A percentile compares a stretch with the other conserved stretches of the same genome.
These are phyloP conservation scores for Caryopteris hybrid DNA, from an alignment of 305 asterid species.

Conservation along the genomic window DNA sequence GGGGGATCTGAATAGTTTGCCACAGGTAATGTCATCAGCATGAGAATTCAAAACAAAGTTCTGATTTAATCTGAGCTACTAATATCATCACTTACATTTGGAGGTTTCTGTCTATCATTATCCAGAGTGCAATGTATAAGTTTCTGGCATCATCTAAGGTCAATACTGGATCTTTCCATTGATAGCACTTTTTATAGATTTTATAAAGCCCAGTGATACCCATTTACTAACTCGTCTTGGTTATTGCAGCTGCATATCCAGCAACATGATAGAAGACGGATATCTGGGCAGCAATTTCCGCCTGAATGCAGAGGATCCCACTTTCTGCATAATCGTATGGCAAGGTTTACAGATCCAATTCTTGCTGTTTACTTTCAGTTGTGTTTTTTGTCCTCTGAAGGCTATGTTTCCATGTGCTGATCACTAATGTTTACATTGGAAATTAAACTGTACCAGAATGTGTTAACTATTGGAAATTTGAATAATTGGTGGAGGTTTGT, in stretches of 20 bases:
- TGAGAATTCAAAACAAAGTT: neutral
- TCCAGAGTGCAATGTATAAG: slow-evolving; percentile 82
- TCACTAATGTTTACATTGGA: neutral
- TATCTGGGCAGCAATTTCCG: slow-evolving; percentile 61
- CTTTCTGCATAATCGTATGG: slow-evolving; percentile 15
- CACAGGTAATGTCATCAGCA: slow-evolving; percentile 45
- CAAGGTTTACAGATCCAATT: slow-evolving; percentile 35
- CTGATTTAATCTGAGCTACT: neutral
- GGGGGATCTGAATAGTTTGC: slow-evolving; percentile 79
- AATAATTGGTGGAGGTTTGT: neutral
- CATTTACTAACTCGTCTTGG: slow-evolving; percentile 8
- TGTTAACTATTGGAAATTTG: neutral
- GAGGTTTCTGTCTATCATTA: slow-evolving; percentile 21
- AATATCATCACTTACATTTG: slow-evolving; percentile 14
- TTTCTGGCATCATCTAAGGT: slow-evolving; percentile 75
- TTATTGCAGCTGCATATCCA: slow-evolving; percentile 55
- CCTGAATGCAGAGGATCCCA: slow-evolving; percentile 19
- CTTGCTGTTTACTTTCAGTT: slow-evolving; percentile 2
- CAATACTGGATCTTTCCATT: slow-evolving; percentile 17
- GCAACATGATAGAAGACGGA: slow-evolving; percentile 54
- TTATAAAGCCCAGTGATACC: slow-evolving; percentile 1
- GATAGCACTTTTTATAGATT: slow-evolving; percentile 4
- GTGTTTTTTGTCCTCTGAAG: neutral
- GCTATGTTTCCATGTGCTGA: slow-evolving; percentile 5
- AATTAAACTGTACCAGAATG: slow-evolving; percentile 6